Evolutionary conservation across 805 yeast genomes (phyloP).

Genomic region (Metschnikowia noctiluminum): DNA sequence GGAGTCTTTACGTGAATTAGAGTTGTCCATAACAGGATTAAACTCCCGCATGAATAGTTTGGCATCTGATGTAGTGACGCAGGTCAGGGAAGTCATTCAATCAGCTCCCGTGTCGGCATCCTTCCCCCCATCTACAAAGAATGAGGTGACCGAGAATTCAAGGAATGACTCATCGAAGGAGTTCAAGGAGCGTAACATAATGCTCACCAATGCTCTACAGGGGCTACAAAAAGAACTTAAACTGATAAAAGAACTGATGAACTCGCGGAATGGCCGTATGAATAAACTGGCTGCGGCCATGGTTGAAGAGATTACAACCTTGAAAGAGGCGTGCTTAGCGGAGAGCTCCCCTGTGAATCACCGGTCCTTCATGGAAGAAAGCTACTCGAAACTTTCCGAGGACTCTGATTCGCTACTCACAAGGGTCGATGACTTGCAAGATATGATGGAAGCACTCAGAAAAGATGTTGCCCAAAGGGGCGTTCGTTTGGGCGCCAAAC

Average conservation of each 20-base stretch:
- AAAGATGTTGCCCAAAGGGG: slow-evolving; percentile 92
- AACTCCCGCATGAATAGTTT: slow-evolving; percentile 9
- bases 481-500: slow-evolving; percentile 73
- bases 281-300: slow-evolving; percentile 44
- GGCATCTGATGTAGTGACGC: slow-evolving; percentile 8
- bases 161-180: slow-evolving; percentile 6
- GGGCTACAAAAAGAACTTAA: slow-evolving; percentile 58
- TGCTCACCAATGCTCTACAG: slow-evolving; percentile 13
- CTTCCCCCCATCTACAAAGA: background rate
- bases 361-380: slow-evolving; percentile 66
- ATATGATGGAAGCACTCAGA: slow-evolving; percentile 80
- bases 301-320: slow-evolving; percentile 44
- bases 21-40: slow-evolving; percentile 7
- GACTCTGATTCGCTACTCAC: slow-evolving; percentile 75
- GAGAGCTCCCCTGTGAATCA: slow-evolving; percentile 32
- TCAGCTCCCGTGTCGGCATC: slow-evolving; percentile 3
- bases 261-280: slow-evolving; percentile 39
- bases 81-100: slow-evolving; percentile 12
- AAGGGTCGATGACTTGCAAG: slow-evolving; percentile 87
- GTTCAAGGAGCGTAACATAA: slow-evolving; percentile 1
- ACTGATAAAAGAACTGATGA: slow-evolving; percentile 55
- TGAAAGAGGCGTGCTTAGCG: slow-evolving; percentile 47
- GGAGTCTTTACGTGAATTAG: slow-evolving; percentile 5
- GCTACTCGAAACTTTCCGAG: slow-evolving; percentile 68
- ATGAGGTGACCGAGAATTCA: background rate